Conservation (phyloP, 176 grass and related monocot genomes). For the Poa annua region DNA sequence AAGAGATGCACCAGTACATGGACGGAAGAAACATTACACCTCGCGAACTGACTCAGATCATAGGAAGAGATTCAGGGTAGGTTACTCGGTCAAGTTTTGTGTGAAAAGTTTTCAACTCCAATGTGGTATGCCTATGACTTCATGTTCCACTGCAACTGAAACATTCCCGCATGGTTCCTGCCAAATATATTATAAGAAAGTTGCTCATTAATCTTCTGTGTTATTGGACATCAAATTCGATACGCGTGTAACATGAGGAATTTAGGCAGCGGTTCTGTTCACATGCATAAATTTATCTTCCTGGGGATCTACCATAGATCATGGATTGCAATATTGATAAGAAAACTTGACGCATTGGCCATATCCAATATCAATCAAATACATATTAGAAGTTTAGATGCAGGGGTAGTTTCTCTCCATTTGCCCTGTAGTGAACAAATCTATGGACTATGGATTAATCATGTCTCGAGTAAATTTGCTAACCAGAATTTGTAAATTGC, state of each 20-base stretch:
- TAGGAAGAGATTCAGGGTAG: conserved; percentile 95
- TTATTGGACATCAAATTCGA: background rate
- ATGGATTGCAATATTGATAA: background rate
- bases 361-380: background rate
- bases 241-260: background rate
- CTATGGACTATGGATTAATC: conserved; percentile 16
- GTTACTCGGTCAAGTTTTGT: conserved; percentile 2
- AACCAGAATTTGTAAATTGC: background rate
- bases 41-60: conserved; percentile 58
- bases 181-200: background rate
- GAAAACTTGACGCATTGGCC: background rate
- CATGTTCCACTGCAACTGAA: conserved; percentile 17
- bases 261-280: background rate
- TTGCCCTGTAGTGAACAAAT: background rate
- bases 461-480: conserved; percentile 15
- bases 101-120: conserved; percentile 4
- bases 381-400: background rate
- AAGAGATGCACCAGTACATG: conserved; percentile 44
- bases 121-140: background rate
- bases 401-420: background rate
- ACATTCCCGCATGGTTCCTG: conserved; percentile 18
- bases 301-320: background rate
- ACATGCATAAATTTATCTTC: conserved; percentile 21
- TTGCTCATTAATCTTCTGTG: conserved; percentile 3
- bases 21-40: conserved; percentile 48